phyloP scores from a whole-genome alignment of 495 filamentous ascomycete species.

The Tuber borchii region DNA sequence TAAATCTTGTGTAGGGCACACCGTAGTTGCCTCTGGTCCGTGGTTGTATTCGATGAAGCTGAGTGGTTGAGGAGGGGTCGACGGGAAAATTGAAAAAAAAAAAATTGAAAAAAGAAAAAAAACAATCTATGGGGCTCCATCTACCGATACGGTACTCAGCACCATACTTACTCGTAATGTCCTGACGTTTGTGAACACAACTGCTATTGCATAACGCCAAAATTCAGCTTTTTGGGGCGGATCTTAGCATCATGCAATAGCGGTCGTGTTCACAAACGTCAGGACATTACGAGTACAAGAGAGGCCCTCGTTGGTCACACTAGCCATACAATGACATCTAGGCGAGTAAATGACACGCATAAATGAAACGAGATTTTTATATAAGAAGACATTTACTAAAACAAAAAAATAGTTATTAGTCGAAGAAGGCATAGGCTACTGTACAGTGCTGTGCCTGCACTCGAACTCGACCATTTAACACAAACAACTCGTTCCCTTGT shows the following conservation, averaged over 20 bases:
- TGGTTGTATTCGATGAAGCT: slow-evolving; percentile 1
- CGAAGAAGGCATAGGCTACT: background rate
- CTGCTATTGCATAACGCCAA: too few species aligned
- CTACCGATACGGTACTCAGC: background rate
- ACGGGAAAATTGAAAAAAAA: background rate
- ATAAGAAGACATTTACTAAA: background rate
- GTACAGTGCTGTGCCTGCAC: background rate
- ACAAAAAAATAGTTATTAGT: background rate
- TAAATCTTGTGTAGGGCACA: background rate
- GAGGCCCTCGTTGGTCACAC: background rate
- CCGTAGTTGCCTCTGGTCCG: background rate
- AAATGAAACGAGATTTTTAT: background rate
- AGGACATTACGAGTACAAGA: too few species aligned
- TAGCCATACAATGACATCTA: background rate
- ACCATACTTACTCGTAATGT: too few species aligned
- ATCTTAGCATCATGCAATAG: too few species aligned
- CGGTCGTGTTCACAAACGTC: too few species aligned
- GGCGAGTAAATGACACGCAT: background rate
- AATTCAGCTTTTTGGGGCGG: too few species aligned
- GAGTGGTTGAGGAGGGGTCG: background rate
- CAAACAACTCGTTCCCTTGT: background rate
- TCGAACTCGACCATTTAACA: background rate
- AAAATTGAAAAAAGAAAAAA: background rate
- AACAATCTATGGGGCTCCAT: background rate
- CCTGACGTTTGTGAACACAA: too few species aligned